Base-by-base conservation (phyloP, 2,329 filamentous ascomycete genomes). In the Fusarium longipes region DNA sequence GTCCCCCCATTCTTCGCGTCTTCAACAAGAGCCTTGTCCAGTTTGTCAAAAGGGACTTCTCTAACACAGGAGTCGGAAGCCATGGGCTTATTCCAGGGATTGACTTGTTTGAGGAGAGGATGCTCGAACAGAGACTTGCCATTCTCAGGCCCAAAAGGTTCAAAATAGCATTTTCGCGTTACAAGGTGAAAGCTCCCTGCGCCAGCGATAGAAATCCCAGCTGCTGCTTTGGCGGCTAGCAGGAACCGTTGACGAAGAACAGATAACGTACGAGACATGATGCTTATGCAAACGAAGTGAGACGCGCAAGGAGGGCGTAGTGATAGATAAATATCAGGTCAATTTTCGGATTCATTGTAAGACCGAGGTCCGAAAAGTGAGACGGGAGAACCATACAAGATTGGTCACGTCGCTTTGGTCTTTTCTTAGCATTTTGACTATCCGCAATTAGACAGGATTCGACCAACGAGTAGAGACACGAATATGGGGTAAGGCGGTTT, bases 51-150 rank as follows among this genome's bases (percentile, higher is more conserved):
- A 2, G 65, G 42, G 1, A 71, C 54, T 6, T 53, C 59, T 4
- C 65, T 57, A 9, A 72, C 68, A 3, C 68, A 70, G 1, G 64
- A 72, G 20, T 72, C 70, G 8, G 62, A 36, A 1, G 65, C 68
- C 0, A 38, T 44, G 1, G 70, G 65, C 10, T 72, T 72, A 8
- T 72, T 62, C 56, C 65, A 67, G 1, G 67, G 70, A 17, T 72
- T 72, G 1, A 56, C 62, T 18, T 68, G 43, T 25, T 56, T 64
- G 2, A 72, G 25, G 1, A 70, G 17, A 0, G 70, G 42, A 32
- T 72, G 65, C 1, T 17, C 20, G 12, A 70, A 71, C 1, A 71
- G 25, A 0, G 64, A 42, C 14, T n/a, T 40, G 1, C 55, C 40
- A 14, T 58, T 58, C 1, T 58, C 53, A 0, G 60, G 68, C 2